Evolutionary conservation across 2,329 filamentous ascomycete genomes (phyloP).

Genomic region (Ophiocordyceps camponoti-rufipedis): DNA sequence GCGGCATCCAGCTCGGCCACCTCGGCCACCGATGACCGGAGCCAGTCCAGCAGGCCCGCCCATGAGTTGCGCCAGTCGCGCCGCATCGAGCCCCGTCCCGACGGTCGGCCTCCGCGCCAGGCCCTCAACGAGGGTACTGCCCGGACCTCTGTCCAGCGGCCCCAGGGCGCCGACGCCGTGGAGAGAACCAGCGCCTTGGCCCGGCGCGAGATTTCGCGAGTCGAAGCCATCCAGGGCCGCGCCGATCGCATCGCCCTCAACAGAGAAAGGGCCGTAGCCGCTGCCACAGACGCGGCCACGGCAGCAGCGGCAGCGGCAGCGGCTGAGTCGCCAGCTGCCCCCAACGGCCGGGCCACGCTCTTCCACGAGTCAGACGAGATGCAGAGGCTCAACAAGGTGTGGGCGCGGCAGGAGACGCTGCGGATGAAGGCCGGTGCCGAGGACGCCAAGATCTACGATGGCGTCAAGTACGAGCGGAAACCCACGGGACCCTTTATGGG

Average conservation of each 20-base stretch:
- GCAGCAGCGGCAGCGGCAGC: conserved; percentile 8
- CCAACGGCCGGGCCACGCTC: conserved; percentile 11
- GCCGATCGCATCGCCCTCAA: conserved; percentile 27
- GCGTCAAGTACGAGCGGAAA: conserved; percentile 45
- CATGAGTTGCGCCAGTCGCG: conserved; percentile 25
- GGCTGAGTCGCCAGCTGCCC: conserved; percentile 4
- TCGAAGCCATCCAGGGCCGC: conserved; percentile 31
- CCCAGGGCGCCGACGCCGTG: conserved; percentile 13
- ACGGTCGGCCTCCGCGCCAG: conserved; percentile 12
- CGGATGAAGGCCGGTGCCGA: conserved; percentile 24
- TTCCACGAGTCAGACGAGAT: conserved; percentile 31
- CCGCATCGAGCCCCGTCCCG: conserved; percentile 16
- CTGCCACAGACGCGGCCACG: conserved; percentile 14
- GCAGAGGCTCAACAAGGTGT: conserved; percentile 34
- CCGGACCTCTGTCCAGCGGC: conserved; percentile 3
- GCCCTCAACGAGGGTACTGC: conserved; percentile 7
- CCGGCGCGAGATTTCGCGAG: conserved; percentile 30
- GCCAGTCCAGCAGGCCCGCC: conserved; percentile 1
- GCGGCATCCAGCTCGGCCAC: background rate
- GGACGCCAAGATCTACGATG: conserved; percentile 37
- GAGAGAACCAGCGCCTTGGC: conserved; percentile 31
- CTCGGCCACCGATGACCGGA: background rate
- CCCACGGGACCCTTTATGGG: conserved; percentile 40
- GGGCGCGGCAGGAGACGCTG: conserved; percentile 33
- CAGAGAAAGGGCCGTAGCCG: conserved; percentile 18